Base-by-base conservation (phyloP, 75 land plant species). In the Gnetum montanum region DNA sequence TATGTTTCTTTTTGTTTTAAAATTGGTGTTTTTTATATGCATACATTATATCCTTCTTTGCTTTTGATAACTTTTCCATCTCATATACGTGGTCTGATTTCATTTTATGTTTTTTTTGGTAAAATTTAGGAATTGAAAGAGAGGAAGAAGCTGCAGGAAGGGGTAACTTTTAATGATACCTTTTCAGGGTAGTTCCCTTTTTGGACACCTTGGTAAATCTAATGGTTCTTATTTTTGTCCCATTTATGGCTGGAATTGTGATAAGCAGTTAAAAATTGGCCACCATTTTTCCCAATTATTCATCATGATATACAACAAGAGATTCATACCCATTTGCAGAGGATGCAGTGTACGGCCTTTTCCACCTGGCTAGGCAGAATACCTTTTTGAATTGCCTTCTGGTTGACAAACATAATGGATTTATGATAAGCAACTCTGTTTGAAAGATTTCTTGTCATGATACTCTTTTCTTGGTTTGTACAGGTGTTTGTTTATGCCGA, bases 231-330 rank as follows among this genome's bases (percentile, higher is more conserved):
- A 25, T 38, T 49, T 31, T 34, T 13, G 8, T 38, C 23, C 24
- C 12, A 49, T 72, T 72, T 64, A 58, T 89, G 88, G 97, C 88
- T 72, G 97, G 97, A 53, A 72, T 88, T 62, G 64, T 84, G n/a
- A 13, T 41, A 88, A 26, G 94, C 88, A 62, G 79, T 74, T 33
- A 92, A 85, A 54, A 92, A 92, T 59, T 88, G 97, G 97, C 97
- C 97, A 47, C 82, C 93, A 15, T 77, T 88, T 59, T 70, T 84
- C 27, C 94, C 97, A 13, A 64, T 92, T n/a, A 83, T 92, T 43
- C 97, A 92, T 64, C 89, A 88, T 68, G 84, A 84, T 55, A 92
- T 92, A 58, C 56, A 73, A 46, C 78, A 72, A 50, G 97, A 92
- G 49, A 92, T 92, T 37, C 97, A 94, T 18, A 48, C 75, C 31